Evolutionary conservation across 1,284 basidiomycete genomes (phyloP), one percentile per base, ranked within the genome.

Genomic region (Fistulina hepatica): DNA sequence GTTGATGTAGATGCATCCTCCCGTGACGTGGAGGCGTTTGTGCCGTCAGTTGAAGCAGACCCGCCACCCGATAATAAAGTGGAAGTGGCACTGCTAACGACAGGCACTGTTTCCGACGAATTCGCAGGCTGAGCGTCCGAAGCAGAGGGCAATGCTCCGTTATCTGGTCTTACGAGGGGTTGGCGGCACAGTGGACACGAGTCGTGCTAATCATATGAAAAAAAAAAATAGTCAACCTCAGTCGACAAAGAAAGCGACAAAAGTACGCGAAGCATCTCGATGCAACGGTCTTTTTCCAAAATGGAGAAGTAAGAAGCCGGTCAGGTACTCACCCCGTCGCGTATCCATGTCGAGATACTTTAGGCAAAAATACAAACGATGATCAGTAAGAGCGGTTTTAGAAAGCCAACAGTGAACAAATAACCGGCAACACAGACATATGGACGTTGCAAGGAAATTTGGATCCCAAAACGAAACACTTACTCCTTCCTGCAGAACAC

Each of bases 401-500:
- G 15, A n/a, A 13, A 13, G 17, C 23, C n/a, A 19, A 33, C 23
- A 8, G 35, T 5, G 33, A 25, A 15, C 37, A 6, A 30, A 12
- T 30, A 30, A 7, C 6, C 6, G 6, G 10, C 8, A 16, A 22
- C 12, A 32, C 28, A 34, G 32, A 17, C n/a, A n/a, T n/a, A 16
- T 6, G 28, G 9, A 36, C 35, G 4, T 42, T 15, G 41, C 31
- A 15, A 26, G 31, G 25, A 21, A 10, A 44, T 19, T 23, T 20
- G 2, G 34, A 36, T 43, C 39, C n/a, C 38, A 27, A 22, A 32
- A 40, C 25, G 21, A 32, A 20, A 33, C 44, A 54, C 59, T 51
- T 55, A 83, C 82, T 84, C 81, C 60, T 71, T 73, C 46, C 77
- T 68, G 53, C 81, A 85, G 50, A 84, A 85, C 13, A 79, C 47